phyloP scores from a whole-genome alignment of 352 stramenopile species.

The Phytopythium delawarense region DNA sequence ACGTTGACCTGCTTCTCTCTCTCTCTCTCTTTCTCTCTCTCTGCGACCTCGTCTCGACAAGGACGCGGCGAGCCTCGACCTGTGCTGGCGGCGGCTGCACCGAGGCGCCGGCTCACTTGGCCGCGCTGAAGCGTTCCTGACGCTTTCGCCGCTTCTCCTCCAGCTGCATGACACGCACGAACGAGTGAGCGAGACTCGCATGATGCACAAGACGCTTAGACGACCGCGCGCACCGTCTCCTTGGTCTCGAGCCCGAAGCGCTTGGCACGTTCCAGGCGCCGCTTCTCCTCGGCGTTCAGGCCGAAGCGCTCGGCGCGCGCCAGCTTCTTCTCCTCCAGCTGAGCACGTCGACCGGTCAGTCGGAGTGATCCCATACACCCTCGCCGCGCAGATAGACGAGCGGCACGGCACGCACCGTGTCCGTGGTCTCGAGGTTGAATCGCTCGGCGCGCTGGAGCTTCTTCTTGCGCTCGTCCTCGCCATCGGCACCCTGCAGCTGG shows the following conservation, averaged over 20 bases:
- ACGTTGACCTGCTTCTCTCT: conserved; percentile 4
- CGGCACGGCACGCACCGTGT: conserved; percentile 39
- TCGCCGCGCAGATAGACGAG: too few relatives aligned
- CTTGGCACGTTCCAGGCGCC: conserved; percentile 77
- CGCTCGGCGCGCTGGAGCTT: conserved; percentile 73
- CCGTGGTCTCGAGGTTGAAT: conserved; percentile 74
- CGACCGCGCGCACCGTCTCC: conserved; percentile 53
- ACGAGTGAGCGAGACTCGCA: too few relatives aligned
- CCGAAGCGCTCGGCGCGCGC: conserved; percentile 78
- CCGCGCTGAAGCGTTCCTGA: conserved; percentile 51
- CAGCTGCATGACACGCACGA: conserved; percentile 26
- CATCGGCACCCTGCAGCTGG: conserved; percentile 38
- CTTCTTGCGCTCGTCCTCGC: conserved; percentile 52
- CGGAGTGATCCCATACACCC: too few relatives aligned
- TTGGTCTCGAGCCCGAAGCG: conserved; percentile 79
- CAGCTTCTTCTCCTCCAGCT: conserved; percentile 83
- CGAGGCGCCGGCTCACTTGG: conserved; percentile 11
- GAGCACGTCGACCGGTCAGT: conserved; percentile 8
- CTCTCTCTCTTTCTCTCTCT: too few relatives aligned
- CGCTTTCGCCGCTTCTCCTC: conserved; percentile 78
- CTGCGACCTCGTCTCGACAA: too few relatives aligned
- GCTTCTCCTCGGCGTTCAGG: conserved; percentile 76
- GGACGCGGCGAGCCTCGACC: too few relatives aligned
- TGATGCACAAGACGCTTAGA: not conserved
- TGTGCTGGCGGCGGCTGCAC: conserved; percentile 11